These are phyloP conservation scores for Aphanomyces invadans DNA, from an alignment of 352 stramenopile genomes.

Conservation along the genomic window DNA sequence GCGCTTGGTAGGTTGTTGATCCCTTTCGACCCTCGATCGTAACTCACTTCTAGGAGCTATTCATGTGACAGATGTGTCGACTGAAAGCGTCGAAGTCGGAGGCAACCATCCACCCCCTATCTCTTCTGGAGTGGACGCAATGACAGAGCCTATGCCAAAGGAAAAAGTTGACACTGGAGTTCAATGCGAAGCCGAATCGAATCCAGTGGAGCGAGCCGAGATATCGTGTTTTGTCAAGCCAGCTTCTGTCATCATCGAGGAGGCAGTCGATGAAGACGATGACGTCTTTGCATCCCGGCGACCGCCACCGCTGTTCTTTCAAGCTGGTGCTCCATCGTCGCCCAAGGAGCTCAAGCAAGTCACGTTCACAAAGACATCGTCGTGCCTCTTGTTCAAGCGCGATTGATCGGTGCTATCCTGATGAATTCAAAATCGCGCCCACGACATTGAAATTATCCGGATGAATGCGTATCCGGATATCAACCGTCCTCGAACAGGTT, in stretches of 20 bases:
- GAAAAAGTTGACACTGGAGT: neutral
- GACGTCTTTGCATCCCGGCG: neutral
- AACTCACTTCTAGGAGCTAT: neutral
- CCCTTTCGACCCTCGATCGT: neutral
- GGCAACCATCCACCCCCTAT: neutral
- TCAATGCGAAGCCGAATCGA: neutral
- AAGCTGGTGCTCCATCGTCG: neutral
- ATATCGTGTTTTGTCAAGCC: neutral
- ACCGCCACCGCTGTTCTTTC: neutral
- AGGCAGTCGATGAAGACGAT: neutral
- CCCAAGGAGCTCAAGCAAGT: neutral
- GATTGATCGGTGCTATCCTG: neutral
- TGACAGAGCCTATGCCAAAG: neutral
- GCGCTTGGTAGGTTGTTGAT: neutral
- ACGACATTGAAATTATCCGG: neutral
- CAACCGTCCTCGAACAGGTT: slow-evolving; percentile 11
- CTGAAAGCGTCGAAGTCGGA: neutral
- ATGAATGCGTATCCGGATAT: slow-evolving; percentile 10
- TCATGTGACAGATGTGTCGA: neutral
- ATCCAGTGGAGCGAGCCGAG: neutral
- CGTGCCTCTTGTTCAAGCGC: neutral
- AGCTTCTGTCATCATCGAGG: too few relatives aligned
- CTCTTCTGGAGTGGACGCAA: neutral
- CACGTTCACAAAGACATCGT: neutral
- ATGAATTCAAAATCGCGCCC: neutral